A percentile compares a stretch with the other conserved stretches of the same genome.
Evolutionary conservation across 2,329 filamentous ascomycete genomes (phyloP).

Genomic region (Fusarium sp.): DNA sequence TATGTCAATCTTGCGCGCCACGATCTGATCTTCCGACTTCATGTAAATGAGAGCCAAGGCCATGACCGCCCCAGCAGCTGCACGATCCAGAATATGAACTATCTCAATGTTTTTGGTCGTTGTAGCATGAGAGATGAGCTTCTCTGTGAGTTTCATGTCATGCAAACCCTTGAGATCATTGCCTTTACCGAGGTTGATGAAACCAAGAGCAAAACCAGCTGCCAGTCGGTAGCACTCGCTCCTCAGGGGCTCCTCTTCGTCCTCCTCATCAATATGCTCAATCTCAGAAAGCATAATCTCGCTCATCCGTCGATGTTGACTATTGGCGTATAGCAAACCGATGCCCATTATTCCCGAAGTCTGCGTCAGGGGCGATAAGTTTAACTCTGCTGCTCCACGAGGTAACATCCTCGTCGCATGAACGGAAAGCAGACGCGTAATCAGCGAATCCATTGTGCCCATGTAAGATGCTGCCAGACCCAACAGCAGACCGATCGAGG

Average conservation of each 20-base stretch:
- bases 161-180: constrained; percentile 88
- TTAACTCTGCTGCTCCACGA: constrained; percentile 91
- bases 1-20: constrained; percentile 93
- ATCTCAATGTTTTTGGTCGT: constrained; percentile 91
- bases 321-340: constrained; percentile 91
- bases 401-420: constrained; percentile 97
- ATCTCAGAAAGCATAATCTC: constrained; percentile 99
- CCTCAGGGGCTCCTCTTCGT: constrained; percentile 86
- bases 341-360: constrained; percentile 98
- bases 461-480: constrained; percentile 94
- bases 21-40: constrained; percentile 90
- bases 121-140: constrained; percentile 86
- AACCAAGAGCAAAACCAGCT: constrained; percentile 91
- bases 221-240: constrained; percentile 97
- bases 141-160: constrained; percentile 93
- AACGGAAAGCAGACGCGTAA: constrained; percentile 92
- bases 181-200: constrained; percentile 95
- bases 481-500: constrained; percentile 92
- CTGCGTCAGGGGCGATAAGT: constrained; percentile 91
- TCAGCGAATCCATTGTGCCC: constrained; percentile 96
- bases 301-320: constrained; percentile 97
- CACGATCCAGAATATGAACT: constrained; percentile 92
- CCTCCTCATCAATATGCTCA: constrained; percentile 82
- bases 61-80: constrained; percentile 92
- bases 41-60: constrained; percentile 94